Percentiles rank a stretch among this genome's conserved stretches.
Evolutionary conservation across 176 grass and related monocot species (phyloP).

Genomic region (Musa acuminata): DNA sequence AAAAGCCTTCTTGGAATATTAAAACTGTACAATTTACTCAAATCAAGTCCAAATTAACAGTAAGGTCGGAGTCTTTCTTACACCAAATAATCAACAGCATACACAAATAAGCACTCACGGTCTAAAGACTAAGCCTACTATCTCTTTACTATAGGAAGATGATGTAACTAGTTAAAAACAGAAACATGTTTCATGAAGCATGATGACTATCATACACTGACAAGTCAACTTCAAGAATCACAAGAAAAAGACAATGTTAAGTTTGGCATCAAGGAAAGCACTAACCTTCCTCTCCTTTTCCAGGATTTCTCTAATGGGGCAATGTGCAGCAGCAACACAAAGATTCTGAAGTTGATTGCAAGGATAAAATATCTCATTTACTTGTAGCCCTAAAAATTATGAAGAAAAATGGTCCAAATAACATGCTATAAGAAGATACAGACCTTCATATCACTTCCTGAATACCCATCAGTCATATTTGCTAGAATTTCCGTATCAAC

Average conservation of each 20-base stretch:
- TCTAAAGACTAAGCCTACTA: too few relatives aligned
- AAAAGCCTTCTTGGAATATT: too few relatives aligned
- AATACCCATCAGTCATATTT: constrained; percentile 88
- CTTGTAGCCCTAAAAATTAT: neutral
- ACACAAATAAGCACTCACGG: too few relatives aligned
- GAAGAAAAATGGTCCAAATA: neutral
- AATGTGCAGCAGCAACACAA: constrained; percentile 87
- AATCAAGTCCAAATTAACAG: too few relatives aligned
- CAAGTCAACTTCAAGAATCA: neutral
- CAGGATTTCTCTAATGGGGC: constrained; percentile 88
- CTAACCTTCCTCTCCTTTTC: constrained; percentile 83
- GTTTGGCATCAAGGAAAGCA: neutral
- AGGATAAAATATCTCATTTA: neutral
- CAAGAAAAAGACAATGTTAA: neutral
- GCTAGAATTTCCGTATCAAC: constrained; percentile 65
- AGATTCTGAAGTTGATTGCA: constrained; percentile 42
- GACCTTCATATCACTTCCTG: constrained; percentile 97
- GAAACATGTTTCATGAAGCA: too few relatives aligned
- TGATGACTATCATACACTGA: too few relatives aligned
- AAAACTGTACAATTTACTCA: too few relatives aligned
- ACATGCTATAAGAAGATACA: constrained; percentile 7
- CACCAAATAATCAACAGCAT: too few relatives aligned
- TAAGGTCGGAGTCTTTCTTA: too few relatives aligned
- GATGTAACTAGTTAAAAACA: too few relatives aligned
- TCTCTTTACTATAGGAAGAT: too few relatives aligned